Conservation (phyloP, 805 yeast genomes). For the Blastobotrys americana region DNA sequence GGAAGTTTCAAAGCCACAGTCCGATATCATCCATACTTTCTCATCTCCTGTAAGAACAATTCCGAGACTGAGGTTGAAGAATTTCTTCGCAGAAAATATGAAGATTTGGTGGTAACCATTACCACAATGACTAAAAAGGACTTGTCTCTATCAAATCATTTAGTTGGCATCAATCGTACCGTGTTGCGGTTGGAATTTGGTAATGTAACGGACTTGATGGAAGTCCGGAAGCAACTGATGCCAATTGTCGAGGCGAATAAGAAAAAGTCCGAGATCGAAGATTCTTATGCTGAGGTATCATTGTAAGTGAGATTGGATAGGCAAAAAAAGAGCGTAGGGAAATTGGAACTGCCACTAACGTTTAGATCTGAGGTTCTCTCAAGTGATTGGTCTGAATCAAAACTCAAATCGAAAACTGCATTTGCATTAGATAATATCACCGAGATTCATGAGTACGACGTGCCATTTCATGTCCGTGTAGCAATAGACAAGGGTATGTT, state of each 20-base stretch:
- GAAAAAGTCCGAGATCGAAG: conserved; percentile 52
- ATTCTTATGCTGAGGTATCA: conserved; percentile 55
- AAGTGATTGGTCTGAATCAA: conserved; percentile 8
- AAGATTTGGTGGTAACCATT: conserved; percentile 51
- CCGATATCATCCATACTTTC: conserved; percentile 81
- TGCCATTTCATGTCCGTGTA: conserved; percentile 93
- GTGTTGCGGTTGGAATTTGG: conserved; percentile 65
- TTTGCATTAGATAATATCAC: conserved; percentile 58
- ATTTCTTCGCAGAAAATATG: conserved; percentile 60
- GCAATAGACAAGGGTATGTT: conserved; percentile 63
- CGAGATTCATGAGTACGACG: conserved; percentile 90
- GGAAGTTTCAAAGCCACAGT: conserved; percentile 86
- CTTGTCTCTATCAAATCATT: conserved; percentile 73
- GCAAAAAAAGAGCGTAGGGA: too few relatives aligned
- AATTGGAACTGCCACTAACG: too few relatives aligned
- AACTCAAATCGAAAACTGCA: conserved; percentile 14
- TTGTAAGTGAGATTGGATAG: conserved; percentile 27
- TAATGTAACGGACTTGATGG: conserved; percentile 64
- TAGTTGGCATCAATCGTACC: conserved; percentile 62
- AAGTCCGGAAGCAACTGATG: conserved; percentile 59
- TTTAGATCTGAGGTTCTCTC: not conserved
- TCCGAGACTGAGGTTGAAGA: conserved; percentile 79
- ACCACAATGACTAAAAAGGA: conserved; percentile 66
- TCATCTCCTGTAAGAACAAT: conserved; percentile 50
- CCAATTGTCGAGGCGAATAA: conserved; percentile 70